phyloP scores from a whole-genome alignment of 345 rosid species.

The Eutrema heterophyllum region DNA sequence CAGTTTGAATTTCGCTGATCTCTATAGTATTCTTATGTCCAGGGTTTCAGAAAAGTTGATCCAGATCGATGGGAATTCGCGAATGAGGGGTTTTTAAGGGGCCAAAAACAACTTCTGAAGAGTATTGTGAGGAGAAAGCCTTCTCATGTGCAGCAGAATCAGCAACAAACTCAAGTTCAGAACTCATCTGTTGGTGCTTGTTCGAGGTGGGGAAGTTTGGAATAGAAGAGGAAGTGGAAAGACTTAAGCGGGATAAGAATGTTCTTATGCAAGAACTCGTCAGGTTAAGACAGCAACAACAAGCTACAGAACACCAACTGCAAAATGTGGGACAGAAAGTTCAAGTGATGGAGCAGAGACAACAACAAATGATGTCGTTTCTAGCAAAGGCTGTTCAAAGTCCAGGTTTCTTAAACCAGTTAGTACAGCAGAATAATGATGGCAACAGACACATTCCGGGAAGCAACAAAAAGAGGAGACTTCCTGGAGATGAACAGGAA shows the following conservation, averaged over 20 bases:
- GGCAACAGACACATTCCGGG: conserved; percentile 54
- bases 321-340: conserved; percentile 73
- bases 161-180: conserved; percentile 49
- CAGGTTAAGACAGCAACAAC: conserved; percentile 86
- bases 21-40: conserved; percentile 9
- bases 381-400: conserved; percentile 84
- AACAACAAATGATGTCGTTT: conserved; percentile 90
- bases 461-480: conserved; percentile 75
- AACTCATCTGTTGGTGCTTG: conserved; percentile 64
- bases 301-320: conserved; percentile 67
- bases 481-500: conserved; percentile 53
- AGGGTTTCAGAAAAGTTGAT: conserved; percentile 91
- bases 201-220: conserved; percentile 85
- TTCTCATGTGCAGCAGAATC: conserved; percentile 49
- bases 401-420: conserved; percentile 73
- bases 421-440: conserved; percentile 65
- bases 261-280: conserved; percentile 92
- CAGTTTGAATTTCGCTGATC: background rate
- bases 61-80: conserved; percentile 93
- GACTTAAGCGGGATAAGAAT: conserved; percentile 84
- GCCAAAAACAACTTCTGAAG: conserved; percentile 70
- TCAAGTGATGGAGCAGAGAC: conserved; percentile 91
- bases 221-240: conserved; percentile 79
- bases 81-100: conserved; percentile 79
- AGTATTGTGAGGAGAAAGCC: conserved; percentile 63